Conservation (phyloP, 345 rosid species). For the Lepidium aucheri region DNA sequence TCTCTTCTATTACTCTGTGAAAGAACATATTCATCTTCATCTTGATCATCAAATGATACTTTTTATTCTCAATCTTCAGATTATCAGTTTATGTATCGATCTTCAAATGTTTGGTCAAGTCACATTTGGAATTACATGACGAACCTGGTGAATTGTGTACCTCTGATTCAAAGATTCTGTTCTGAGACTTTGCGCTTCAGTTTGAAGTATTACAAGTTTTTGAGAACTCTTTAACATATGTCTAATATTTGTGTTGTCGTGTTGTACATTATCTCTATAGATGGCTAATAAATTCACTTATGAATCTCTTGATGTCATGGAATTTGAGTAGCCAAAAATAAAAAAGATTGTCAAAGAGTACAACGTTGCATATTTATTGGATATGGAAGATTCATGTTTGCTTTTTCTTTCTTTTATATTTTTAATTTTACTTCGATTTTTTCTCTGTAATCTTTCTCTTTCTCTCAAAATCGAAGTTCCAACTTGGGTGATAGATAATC, state of each 20-base stretch:
- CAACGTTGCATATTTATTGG: slow-evolving; percentile 46
- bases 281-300: background rate
- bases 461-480: background rate
- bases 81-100: too few species aligned
- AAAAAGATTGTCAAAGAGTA: slow-evolving; percentile 46
- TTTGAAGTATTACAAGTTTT: slow-evolving; percentile 37
- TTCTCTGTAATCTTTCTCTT: too few species aligned
- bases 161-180: slow-evolving; percentile 37
- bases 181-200: slow-evolving; percentile 39
- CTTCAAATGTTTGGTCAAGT: too few species aligned
- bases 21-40: too few species aligned
- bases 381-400: slow-evolving; percentile 57
- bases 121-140: slow-evolving; percentile 16
- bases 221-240: background rate
- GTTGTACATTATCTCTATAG: background rate
- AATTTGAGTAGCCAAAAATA: slow-evolving; percentile 44
- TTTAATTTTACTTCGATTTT: too few species aligned
- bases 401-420: background rate
- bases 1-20: too few species aligned
- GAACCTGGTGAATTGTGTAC: slow-evolving; percentile 9
- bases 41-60: too few species aligned
- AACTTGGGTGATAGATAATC: background rate
- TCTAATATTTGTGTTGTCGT: background rate
- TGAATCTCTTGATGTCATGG: background rate
- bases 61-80: too few species aligned